Percentiles rank a stretch among this genome's conserved stretches.
Conservation (phyloP, 768 basidiomycete genomes). For the Pulveroboletus sp. region DNA sequence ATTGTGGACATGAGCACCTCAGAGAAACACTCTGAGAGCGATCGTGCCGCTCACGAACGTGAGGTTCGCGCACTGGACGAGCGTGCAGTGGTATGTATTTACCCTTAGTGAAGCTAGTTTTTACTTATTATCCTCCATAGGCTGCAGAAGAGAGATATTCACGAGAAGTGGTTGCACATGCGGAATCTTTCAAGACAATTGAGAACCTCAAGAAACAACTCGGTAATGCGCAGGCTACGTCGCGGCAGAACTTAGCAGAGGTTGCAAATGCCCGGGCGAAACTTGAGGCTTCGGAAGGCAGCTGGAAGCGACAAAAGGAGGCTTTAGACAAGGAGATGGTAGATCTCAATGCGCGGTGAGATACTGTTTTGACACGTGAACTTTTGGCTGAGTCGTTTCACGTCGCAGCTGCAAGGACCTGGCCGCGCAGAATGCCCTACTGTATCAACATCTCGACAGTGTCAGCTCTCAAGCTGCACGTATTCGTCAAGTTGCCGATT, state of each 20-base stretch:
- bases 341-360: conserved; percentile 67
- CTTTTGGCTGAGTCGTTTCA: neutral
- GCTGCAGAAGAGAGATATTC: conserved; percentile 79
- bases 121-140: conserved; percentile 25
- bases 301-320: conserved; percentile 78
- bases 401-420: conserved; percentile 63
- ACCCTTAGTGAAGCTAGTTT: neutral
- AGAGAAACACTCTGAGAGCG: conserved; percentile 61
- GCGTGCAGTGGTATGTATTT: conserved; percentile 53
- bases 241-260: conserved; percentile 54
- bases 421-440: conserved; percentile 64
- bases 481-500: conserved; percentile 67
- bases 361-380: neutral
- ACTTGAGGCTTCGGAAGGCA: conserved; percentile 61
- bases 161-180: conserved; percentile 78
- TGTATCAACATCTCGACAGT: conserved; percentile 81
- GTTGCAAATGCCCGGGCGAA: conserved; percentile 76
- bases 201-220: conserved; percentile 63
- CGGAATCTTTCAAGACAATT: conserved; percentile 74
- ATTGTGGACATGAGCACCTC: conserved; percentile 77
- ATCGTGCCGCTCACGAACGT: conserved; percentile 57
- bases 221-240: conserved; percentile 42
- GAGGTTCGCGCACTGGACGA: conserved; percentile 66
- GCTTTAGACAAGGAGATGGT: conserved; percentile 72
- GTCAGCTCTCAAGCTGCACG: conserved; percentile 77